These are phyloP conservation scores for Penicillium capsulatum DNA, from an alignment of 2,329 filamentous ascomycete species.

Conservation along the genomic window DNA sequence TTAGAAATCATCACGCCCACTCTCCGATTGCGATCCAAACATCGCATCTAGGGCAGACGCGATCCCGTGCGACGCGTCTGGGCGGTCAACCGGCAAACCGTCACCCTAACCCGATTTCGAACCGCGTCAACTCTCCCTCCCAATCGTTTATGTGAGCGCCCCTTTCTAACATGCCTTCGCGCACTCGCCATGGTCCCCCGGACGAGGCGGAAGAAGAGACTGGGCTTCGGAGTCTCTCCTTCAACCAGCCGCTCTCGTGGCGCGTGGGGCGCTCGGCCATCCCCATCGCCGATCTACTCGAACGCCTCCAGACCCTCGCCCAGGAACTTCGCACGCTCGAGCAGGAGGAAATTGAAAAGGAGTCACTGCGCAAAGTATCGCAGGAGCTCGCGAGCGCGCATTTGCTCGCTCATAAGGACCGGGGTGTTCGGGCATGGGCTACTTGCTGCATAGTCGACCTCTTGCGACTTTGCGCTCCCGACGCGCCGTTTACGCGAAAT, in stretches of 20 bases:
- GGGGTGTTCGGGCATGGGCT: slow-evolving; percentile 83
- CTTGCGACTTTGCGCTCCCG: slow-evolving; percentile 83
- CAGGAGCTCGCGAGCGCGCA: slow-evolving; percentile 79
- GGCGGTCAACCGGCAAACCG: slow-evolving; percentile 24
- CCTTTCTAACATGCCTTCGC: slow-evolving; percentile 40
- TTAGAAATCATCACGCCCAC: too few relatives aligned
- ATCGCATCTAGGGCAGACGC: slow-evolving; percentile 16
- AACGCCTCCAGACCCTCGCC: slow-evolving; percentile 72
- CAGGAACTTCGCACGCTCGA: slow-evolving; percentile 81
- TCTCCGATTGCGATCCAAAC: too few relatives aligned
- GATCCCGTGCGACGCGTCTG: slow-evolving; percentile 22
- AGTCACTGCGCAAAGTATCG: slow-evolving; percentile 78
- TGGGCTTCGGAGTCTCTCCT: slow-evolving; percentile 55
- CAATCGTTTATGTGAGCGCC: slow-evolving; percentile 20
- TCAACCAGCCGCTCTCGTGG: slow-evolving; percentile 86
- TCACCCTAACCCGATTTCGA: slow-evolving; percentile 13
- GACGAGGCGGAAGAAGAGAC: slow-evolving; percentile 36
- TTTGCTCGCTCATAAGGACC: slow-evolving; percentile 85
- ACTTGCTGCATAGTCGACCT: slow-evolving; percentile 90
- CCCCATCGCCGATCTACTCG: slow-evolving; percentile 72
- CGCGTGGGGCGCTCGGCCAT: slow-evolving; percentile 80
- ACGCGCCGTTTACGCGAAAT: slow-evolving; percentile 85
- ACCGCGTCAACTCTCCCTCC: slow-evolving; percentile 16
- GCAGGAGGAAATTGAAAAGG: slow-evolving; percentile 76
- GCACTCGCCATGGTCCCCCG: slow-evolving; percentile 38